These are phyloP conservation scores for Aureobasidium sp. DNA, from an alignment of 2,329 filamentous ascomycete genomes.

Conservation along the genomic window DNA sequence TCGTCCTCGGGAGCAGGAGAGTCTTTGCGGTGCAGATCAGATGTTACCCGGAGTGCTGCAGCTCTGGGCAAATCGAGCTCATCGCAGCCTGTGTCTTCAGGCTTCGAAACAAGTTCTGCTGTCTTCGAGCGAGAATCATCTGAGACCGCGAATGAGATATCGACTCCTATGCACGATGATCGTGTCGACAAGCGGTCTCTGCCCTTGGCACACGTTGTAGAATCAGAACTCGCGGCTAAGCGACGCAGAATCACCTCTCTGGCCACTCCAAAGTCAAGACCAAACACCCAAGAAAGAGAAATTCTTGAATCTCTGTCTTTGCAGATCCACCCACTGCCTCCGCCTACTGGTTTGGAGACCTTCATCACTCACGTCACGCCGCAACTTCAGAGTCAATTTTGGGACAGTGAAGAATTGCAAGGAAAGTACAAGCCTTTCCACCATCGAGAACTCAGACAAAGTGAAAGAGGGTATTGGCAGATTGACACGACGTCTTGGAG, in stretches of 20 bases:
- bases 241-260: neutral
- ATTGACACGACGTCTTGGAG: constrained; percentile 53
- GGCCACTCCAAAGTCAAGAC: neutral
- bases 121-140: neutral
- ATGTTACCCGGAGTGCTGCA: neutral
- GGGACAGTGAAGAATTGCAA: constrained; percentile 13
- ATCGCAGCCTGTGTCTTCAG: neutral
- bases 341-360: constrained; percentile 16
- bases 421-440: neutral
- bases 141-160: neutral
- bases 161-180: neutral
- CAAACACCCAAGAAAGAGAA: neutral
- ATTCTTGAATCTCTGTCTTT: neutral
- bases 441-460: constrained; percentile 35
- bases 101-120: neutral
- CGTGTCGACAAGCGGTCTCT: neutral
- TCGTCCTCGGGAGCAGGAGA: neutral
- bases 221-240: neutral
- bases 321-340: constrained; percentile 20
- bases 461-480: constrained; percentile 74
- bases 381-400: constrained; percentile 23
- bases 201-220: neutral
- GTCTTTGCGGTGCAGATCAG: neutral
- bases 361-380: constrained; percentile 26
- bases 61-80: neutral